phyloP scores from a whole-genome alignment of 2,329 filamentous ascomycete genomes.

The Corniculantispora saksenae region DNA sequence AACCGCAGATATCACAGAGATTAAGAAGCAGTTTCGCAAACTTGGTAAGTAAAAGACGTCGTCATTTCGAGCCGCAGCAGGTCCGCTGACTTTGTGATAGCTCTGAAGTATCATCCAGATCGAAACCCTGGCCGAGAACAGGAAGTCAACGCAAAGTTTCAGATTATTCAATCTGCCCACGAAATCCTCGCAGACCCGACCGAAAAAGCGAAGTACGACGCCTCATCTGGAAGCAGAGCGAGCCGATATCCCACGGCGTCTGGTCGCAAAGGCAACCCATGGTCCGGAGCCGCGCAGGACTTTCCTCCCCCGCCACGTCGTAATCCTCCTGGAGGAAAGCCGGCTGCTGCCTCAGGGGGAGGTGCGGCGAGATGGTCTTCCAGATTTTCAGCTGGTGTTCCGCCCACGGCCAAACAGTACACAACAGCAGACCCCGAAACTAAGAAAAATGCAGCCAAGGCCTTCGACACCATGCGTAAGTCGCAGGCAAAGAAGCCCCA shows the following conservation, averaged over 20 bases:
- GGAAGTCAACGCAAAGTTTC: conserved; percentile 80
- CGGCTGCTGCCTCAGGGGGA: conserved; percentile 34
- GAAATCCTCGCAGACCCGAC: conserved; percentile 64
- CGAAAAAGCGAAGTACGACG: conserved; percentile 55
- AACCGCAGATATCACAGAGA: conserved; percentile 69
- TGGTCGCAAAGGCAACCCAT: conserved; percentile 59
- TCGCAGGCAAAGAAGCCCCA: conserved; percentile 32
- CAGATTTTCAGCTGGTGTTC: conserved; percentile 43
- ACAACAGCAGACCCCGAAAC: conserved; percentile 36
- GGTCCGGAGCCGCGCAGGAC: conserved; percentile 49
- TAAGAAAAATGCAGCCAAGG: conserved; percentile 43
- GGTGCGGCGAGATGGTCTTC: conserved; percentile 46
- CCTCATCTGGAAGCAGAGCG: conserved; percentile 39
- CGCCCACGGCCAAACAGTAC: conserved; percentile 45
- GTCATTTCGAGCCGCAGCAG: not conserved
- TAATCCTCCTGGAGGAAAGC: conserved; percentile 31
- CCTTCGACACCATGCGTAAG: conserved; percentile 47
- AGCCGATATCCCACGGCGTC: conserved; percentile 50
- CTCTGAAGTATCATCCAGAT: conserved; percentile 84
- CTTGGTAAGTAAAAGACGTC: conserved; percentile 56
- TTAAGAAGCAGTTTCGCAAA: conserved; percentile 85
- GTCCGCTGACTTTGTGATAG: conserved; percentile 45
- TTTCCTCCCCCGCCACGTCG: conserved; percentile 54
- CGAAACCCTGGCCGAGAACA: conserved; percentile 81
- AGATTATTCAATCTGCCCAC: conserved; percentile 82